A percentile compares a stretch with the other conserved stretches of the same genome.
Evolutionary conservation across 805 yeast genomes (phyloP).

Genomic region (Monosporozyma solicola): DNA sequence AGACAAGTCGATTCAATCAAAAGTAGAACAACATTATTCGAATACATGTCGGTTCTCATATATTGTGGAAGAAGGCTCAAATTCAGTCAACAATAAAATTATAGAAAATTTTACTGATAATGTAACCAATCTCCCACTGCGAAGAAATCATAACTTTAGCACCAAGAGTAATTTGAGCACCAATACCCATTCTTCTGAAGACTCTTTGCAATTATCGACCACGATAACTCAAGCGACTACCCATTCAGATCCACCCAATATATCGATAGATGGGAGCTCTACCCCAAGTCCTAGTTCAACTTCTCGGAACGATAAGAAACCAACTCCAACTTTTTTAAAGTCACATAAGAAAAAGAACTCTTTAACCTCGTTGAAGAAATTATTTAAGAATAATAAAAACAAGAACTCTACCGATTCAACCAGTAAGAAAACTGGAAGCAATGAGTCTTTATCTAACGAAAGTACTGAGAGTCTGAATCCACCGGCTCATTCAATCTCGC

Average conservation of each 20-base stretch:
- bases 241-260: neutral
- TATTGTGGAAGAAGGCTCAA: conserved; percentile 25
- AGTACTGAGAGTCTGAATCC: neutral
- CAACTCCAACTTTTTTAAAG: conserved; percentile 7
- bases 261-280: neutral
- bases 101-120: neutral
- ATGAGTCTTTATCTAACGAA: neutral
- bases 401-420: neutral
- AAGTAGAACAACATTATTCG: conserved; percentile 25
- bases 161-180: conserved; percentile 9
- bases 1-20: conserved; percentile 14
- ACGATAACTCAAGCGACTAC: neutral
- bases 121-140: neutral
- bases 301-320: conserved; percentile 2
- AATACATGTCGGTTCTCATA: conserved; percentile 25
- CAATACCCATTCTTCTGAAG: conserved; percentile 9
- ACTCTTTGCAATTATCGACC: conserved; percentile 6
- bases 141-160: conserved; percentile 2
- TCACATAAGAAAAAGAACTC: conserved; percentile 24
- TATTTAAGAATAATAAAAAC: conserved; percentile 26
- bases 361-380: conserved; percentile 23
- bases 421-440: neutral
- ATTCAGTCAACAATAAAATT: neutral
- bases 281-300: neutral
- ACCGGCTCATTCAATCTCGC: neutral